Conservation (phyloP, 306 rosid species). For the Acacia crassicarpa region DNA sequence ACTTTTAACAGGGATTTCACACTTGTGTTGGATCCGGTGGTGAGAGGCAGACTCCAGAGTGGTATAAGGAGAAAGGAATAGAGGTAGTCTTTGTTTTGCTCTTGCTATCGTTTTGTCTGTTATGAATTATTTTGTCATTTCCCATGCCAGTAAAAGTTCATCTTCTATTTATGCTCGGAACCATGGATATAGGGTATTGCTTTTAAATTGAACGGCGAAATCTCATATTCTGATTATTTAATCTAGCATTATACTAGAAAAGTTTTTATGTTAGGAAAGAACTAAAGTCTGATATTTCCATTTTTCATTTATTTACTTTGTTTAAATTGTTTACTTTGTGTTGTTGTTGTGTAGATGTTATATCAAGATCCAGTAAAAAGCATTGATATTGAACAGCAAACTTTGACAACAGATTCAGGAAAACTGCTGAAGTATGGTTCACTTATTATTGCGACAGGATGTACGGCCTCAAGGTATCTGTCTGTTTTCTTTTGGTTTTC, state of each 20-base stretch:
- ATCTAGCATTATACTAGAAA: background rate
- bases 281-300: background rate
- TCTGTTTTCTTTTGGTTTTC: conserved; percentile 13
- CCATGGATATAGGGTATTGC: conserved; percentile 5
- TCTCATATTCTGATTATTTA: background rate
- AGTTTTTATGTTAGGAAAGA: background rate
- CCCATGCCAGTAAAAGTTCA: background rate
- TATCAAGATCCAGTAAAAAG: conserved; percentile 71
- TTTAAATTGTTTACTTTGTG: conserved; percentile 12
- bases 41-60: conserved; percentile 89
- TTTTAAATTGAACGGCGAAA: conserved; percentile 26
- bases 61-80: conserved; percentile 88
- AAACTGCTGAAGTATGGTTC: conserved; percentile 86
- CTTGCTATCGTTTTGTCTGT: conserved; percentile 2
- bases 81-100: conserved; percentile 55
- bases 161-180: conserved; percentile 4
- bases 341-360: conserved; percentile 54
- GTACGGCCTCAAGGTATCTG: conserved; percentile 76
- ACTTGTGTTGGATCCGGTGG: conserved; percentile 99
- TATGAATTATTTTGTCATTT: background rate
- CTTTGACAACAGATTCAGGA: conserved; percentile 75
- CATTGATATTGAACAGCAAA: conserved; percentile 67
- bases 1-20: conserved; percentile 72
- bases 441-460: conserved; percentile 80
- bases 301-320: background rate